A percentile compares a stretch with the other conserved stretches of the same genome.
Evolutionary conservation across 2,329 filamentous ascomycete genomes (phyloP).

Genomic region (Coniochaeta sp.): DNA sequence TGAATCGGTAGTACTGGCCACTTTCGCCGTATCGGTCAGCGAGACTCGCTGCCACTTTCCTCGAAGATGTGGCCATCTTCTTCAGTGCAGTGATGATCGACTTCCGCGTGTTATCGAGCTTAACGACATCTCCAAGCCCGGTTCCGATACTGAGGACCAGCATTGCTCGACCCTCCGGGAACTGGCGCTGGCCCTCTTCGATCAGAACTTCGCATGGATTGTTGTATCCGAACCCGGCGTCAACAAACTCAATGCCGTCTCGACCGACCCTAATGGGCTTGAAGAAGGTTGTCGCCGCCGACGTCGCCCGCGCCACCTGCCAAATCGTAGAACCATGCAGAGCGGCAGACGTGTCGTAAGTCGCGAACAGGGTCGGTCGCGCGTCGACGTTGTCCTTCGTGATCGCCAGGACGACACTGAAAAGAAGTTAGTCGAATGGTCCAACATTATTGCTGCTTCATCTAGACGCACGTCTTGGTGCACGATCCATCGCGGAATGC

Average conservation of each 20-base stretch:
- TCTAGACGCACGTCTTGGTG: too few relatives aligned
- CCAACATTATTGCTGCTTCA: not conserved
- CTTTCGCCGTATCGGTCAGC: not conserved
- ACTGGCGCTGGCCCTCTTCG: constrained; percentile 17
- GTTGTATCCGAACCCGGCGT: constrained; percentile 23
- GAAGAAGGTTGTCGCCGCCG: constrained; percentile 19
- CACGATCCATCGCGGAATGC: constrained; percentile 15
- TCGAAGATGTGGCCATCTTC: not conserved
- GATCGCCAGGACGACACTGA: constrained; percentile 18
- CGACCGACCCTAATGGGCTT: constrained; percentile 19
- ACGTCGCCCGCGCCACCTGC: too few relatives aligned
- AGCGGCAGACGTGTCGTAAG: too few relatives aligned
- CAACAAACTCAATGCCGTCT: constrained; percentile 19
- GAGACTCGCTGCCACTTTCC: not conserved
- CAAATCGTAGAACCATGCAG: too few relatives aligned
- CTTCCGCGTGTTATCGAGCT: constrained; percentile 10
- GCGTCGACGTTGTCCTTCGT: constrained; percentile 20
- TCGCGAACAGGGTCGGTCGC: too few relatives aligned
- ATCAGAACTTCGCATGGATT: constrained; percentile 23
- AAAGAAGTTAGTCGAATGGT: too few relatives aligned
- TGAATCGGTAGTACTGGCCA: not conserved
- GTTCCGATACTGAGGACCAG: constrained; percentile 20
- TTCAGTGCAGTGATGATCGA: too few relatives aligned
- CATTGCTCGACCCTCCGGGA: constrained; percentile 9
- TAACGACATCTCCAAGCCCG: constrained; percentile 14